phyloP scores from a whole-genome alignment of 441 rosid genomes.

The Adansonia rubrostipa region DNA sequence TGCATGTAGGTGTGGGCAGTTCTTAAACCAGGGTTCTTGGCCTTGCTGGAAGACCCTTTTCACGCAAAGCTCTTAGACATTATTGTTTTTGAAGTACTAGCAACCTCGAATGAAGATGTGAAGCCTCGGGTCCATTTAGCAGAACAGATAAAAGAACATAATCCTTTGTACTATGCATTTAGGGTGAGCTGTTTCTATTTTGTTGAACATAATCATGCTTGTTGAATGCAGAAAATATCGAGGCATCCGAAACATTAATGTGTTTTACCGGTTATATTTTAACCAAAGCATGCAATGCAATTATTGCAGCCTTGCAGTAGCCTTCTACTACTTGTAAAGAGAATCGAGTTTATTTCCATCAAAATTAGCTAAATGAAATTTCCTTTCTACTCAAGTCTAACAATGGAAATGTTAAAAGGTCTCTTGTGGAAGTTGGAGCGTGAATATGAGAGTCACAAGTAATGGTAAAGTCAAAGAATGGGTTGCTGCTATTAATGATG shows the following conservation, averaged over 20 bases:
- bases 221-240: not conserved
- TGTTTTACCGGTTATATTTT: not conserved
- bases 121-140: conserved; percentile 51
- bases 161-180: conserved; percentile 62
- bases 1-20: conserved; percentile 71
- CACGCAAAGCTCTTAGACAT: conserved; percentile 64
- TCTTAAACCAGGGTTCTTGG: conserved; percentile 77
- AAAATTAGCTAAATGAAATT: not conserved
- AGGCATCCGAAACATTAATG: not conserved
- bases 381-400: conserved; percentile 1
- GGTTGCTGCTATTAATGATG: conserved; percentile 65
- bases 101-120: conserved; percentile 40
- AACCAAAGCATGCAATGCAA: not conserved
- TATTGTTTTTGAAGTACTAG: conserved; percentile 57
- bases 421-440: conserved; percentile 57
- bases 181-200: conserved; percentile 37
- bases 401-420: conserved; percentile 41
- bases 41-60: conserved; percentile 65
- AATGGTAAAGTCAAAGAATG: conserved; percentile 62
- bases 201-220: not conserved
- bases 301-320: not conserved
- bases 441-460: conserved; percentile 57
- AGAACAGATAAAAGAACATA: conserved; percentile 60
- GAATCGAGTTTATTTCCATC: not conserved
- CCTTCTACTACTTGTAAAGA: not conserved